Percentiles rank a stretch among this genome's conserved stretches.
Evolutionary conservation across 2,329 filamentous ascomycete species (phyloP).

Genomic region (Tolypocladium tropicale): DNA sequence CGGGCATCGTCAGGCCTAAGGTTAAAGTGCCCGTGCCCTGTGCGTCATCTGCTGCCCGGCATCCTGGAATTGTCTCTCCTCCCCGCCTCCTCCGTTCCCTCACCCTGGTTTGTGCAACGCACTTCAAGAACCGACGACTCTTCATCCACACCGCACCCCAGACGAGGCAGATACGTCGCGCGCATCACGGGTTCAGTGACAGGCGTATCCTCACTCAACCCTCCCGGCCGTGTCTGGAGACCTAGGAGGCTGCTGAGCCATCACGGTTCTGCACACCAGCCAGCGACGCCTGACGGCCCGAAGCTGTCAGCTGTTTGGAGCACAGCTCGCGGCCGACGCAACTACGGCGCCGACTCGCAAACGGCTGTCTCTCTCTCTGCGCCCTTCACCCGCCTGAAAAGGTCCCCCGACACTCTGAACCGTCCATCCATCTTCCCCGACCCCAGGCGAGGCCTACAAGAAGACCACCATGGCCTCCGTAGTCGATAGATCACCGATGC

Average conservation of each 20-base stretch:
- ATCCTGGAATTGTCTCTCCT: not conserved
- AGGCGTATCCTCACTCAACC: not conserved
- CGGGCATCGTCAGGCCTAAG: not conserved
- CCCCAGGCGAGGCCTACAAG: not conserved
- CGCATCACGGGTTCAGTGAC: not conserved
- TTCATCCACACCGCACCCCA: not conserved
- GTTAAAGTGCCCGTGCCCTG: not conserved
- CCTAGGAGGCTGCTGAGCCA: not conserved
- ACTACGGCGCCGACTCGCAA: not conserved
- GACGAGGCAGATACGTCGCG: not conserved
- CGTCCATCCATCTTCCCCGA: not conserved
- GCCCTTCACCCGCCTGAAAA: not conserved
- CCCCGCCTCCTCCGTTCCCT: not conserved
- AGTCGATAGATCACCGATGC: conserved; percentile 26
- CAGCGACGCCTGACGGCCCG: not conserved
- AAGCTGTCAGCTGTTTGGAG: not conserved
- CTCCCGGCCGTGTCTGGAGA: not conserved
- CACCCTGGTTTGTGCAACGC: not conserved
- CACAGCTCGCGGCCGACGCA: not conserved
- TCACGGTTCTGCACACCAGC: not conserved
- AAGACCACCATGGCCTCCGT: conserved; percentile 26
- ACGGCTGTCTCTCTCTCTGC: not conserved
- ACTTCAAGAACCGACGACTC: not conserved
- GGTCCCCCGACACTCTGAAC: too few relatives aligned
- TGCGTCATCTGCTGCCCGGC: not conserved